Conservation (phyloP, 345 rosid species). For the Salix suchowensis region DNA sequence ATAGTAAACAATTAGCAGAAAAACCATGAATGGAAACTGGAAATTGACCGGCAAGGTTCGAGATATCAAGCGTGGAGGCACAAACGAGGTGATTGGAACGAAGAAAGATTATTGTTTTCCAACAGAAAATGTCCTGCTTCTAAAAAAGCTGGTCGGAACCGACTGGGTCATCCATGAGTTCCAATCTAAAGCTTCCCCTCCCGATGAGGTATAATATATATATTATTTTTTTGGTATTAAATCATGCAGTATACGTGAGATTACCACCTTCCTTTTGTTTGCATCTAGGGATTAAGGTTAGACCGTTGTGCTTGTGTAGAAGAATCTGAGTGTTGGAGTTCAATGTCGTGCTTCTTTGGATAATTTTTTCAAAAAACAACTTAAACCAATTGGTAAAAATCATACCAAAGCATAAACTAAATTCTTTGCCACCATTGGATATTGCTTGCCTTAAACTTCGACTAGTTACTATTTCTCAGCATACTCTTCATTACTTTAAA, state of each 20-base stretch:
- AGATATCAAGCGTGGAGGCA: constrained; percentile 8
- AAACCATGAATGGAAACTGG: constrained; percentile 37
- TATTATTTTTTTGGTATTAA: background rate
- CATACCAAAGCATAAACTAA: background rate
- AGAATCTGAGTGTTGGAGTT: background rate
- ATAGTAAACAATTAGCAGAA: constrained; percentile 25
- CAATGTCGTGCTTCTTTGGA: background rate
- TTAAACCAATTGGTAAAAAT: background rate
- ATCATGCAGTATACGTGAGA: background rate
- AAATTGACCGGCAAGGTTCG: constrained; percentile 39
- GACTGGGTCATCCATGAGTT: constrained; percentile 31
- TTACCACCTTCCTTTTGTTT: background rate
- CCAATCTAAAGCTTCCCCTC: background rate
- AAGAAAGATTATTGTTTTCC: constrained; percentile 46
- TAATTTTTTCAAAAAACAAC: too few species aligned
- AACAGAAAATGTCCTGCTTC: background rate
- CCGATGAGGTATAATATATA: background rate
- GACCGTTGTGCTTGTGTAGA: background rate
- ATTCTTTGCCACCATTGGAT: background rate
- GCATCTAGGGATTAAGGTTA: background rate
- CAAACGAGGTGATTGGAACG: constrained; percentile 28
- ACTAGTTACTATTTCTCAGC: background rate
- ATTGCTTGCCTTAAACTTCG: background rate
- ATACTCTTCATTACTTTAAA: background rate
- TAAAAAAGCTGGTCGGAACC: background rate